Conservation (phyloP, 345 rosid genomes). For the Murraya paniculata region DNA sequence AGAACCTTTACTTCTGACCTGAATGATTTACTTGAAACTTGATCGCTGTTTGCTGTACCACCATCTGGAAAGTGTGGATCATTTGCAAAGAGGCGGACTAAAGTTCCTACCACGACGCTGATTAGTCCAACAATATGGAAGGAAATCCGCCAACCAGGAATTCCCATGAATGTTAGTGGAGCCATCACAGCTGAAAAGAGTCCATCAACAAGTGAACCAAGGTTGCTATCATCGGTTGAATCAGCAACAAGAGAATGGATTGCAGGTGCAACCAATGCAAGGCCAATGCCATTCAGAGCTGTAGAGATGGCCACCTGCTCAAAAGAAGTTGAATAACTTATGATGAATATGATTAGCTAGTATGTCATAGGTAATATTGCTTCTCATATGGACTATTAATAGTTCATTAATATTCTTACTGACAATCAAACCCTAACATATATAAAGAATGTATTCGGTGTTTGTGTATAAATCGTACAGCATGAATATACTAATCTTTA, state of each 20-base stretch:
- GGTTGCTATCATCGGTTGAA: constrained; percentile 63
- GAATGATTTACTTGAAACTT: constrained; percentile 40
- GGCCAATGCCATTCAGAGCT: constrained; percentile 86
- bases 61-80: constrained; percentile 60
- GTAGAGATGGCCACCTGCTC: constrained; percentile 77
- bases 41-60: constrained; percentile 21
- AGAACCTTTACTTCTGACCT: constrained; percentile 58
- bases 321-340: constrained; percentile 18
- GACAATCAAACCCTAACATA: too few relatives aligned
- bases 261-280: constrained; percentile 81
- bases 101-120: constrained; percentile 64
- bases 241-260: constrained; percentile 92
- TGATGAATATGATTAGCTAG: constrained; percentile 11
- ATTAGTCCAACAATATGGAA: constrained; percentile 77
- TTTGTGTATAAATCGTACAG: too few relatives aligned
- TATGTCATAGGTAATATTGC: background rate
- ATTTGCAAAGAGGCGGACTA: constrained; percentile 62
- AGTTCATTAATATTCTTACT: too few relatives aligned
- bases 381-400: too few relatives aligned
- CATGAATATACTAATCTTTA: too few relatives aligned
- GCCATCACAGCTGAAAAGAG: constrained; percentile 68
- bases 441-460: too few relatives aligned
- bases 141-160: constrained; percentile 89
- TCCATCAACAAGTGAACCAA: constrained; percentile 80
- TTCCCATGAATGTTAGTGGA: constrained; percentile 59